Evolutionary conservation across 139 green algal species (phyloP), one percentile per base, ranked within the genome.

Genomic region (Micromonas pusilla): DNA sequence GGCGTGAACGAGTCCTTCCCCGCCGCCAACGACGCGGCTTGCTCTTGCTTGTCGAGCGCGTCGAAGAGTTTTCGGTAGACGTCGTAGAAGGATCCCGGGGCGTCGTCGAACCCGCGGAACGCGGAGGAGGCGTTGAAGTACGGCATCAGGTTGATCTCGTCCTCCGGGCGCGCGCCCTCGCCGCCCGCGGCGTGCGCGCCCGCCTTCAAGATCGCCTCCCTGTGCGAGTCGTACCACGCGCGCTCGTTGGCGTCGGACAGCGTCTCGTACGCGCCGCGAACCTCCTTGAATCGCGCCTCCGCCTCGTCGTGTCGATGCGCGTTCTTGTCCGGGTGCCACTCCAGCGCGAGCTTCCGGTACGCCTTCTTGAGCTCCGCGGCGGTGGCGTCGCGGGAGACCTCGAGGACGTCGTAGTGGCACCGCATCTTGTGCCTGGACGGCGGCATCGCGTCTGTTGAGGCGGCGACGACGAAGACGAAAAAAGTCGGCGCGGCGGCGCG

Each of bases 271-370:
- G 96, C 94, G 76, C 93, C 86, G 63, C 88, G 93, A 45, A 99
- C 96, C 31, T 99, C 94, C 30, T 91, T 84, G 82, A 99, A 99
- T 75, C 91, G 93, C 34, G 93, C 90, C 3, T 85, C 88, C 32
- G 96, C 96, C 23, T 87, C 84, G 54, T 94, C 88, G 82, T 98
- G 95, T 16, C 45, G 45, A 32, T 96, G 91, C n/a, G 89, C 83
- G 31, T 91, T 89, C 45, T 89, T 93, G 57, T 97, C 95, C 3
- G 96, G 96, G 75, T 99, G 96, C 79, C 95, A 97, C 80, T 98
- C 87, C 9, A 98, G 82, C n/a, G 96, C 96, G 0, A 99, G 83
- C 82, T 98, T 98, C 23, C 92, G 84, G 72, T 98, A 99, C 0
- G 92, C 87, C 3, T 93, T 85, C 82, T 99, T 99, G 63, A 99